Conservation (phyloP, 805 yeast genomes). For the Ogataea degrootiae region DNA sequence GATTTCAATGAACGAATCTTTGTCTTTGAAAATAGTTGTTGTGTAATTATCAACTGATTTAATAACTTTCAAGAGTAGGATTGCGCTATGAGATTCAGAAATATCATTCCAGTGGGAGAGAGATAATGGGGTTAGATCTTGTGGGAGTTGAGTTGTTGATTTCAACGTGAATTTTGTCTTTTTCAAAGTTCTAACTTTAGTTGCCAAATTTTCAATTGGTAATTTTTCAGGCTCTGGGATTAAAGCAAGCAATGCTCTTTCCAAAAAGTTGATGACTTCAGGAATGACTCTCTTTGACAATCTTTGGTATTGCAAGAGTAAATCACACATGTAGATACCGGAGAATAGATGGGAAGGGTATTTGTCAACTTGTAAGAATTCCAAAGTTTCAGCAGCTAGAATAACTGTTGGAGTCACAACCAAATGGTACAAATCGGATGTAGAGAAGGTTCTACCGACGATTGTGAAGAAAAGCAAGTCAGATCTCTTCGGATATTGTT, state of each 20-base stretch:
- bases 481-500: constrained; percentile 34
- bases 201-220: constrained; percentile 14
- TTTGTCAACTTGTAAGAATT: constrained; percentile 38
- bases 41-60: constrained; percentile 30
- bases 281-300: constrained; percentile 79
- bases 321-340: constrained; percentile 64
- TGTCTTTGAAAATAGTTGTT: constrained; percentile 52
- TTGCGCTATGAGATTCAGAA: constrained; percentile 17
- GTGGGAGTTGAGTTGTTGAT: constrained; percentile 11
- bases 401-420: constrained; percentile 82
- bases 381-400: constrained; percentile 65
- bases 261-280: constrained; percentile 60
- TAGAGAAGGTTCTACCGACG: constrained; percentile 78
- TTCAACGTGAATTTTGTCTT: constrained; percentile 18
- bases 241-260: constrained; percentile 43
- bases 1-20: constrained; percentile 57
- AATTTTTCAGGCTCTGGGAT: constrained; percentile 33
- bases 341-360: constrained; percentile 35
- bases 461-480: constrained; percentile 68
- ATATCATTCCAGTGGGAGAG: constrained; percentile 11
- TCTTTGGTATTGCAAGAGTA: constrained; percentile 68
- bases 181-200: constrained; percentile 13
- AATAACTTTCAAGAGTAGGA: constrained; percentile 32
- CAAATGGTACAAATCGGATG: constrained; percentile 93
- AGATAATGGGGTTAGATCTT: constrained; percentile 3